phyloP scores from a whole-genome alignment of 2,329 filamentous ascomycete genomes.

The Cordyceps pruinosa region DNA sequence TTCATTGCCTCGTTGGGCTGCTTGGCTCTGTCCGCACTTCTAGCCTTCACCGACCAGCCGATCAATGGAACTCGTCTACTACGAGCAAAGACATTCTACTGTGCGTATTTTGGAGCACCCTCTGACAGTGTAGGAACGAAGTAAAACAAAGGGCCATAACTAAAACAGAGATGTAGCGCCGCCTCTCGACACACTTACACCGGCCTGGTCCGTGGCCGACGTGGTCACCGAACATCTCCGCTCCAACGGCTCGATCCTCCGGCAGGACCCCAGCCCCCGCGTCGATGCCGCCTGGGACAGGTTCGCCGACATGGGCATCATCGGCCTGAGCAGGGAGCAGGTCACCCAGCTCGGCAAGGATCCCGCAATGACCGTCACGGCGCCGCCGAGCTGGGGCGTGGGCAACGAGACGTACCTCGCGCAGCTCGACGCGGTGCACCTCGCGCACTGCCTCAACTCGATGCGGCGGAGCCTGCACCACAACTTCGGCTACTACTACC shows the following conservation, averaged over 20 bases:
- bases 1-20: neutral
- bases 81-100: constrained; percentile 1
- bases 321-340: constrained; percentile 5
- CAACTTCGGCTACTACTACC: neutral
- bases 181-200: neutral
- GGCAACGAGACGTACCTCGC: constrained; percentile 5
- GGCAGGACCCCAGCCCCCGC: constrained; percentile 5
- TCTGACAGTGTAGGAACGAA: neutral
- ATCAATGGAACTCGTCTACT: neutral
- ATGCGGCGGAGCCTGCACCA: neutral
- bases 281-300: constrained; percentile 4
- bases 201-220: neutral
- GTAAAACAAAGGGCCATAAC: too few relatives aligned
- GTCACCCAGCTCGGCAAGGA: constrained; percentile 6
- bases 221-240: neutral
- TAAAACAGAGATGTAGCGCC: neutral
- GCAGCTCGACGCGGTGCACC: constrained; percentile 4
- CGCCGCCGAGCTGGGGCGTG: constrained; percentile 6
- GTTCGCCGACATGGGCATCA: constrained; percentile 6
- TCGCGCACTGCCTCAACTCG: constrained; percentile 5
- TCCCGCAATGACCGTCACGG: neutral
- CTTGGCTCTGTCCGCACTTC: neutral
- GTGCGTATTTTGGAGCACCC: neutral
- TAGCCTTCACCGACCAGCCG: neutral
- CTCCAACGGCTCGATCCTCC: constrained; percentile 1